Conservation (phyloP, 305 asterid genomes). For the Fraxinus albicans region DNA sequence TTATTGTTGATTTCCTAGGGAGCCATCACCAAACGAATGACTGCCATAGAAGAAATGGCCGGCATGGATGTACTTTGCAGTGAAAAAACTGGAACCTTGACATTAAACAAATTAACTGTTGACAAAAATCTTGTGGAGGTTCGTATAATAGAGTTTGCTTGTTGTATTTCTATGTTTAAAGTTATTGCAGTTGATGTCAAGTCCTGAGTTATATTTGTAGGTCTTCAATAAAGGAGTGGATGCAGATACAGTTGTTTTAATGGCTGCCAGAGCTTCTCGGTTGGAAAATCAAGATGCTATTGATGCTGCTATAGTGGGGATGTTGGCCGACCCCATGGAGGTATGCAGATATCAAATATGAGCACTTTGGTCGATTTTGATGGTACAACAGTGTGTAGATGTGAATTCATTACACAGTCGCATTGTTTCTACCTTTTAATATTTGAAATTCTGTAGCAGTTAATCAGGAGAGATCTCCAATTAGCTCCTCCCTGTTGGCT, state of each 20-base stretch:
- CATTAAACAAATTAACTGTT: slow-evolving; percentile 71
- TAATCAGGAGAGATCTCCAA: background rate
- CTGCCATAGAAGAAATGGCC: slow-evolving; percentile 91
- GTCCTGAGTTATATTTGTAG: slow-evolving; percentile 27
- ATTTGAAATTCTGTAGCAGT: background rate
- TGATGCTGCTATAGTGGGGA: slow-evolving; percentile 79
- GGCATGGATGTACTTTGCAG: slow-evolving; percentile 95
- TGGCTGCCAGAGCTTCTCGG: slow-evolving; percentile 87
- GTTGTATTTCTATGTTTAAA: background rate
- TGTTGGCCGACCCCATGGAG: slow-evolving; percentile 82
- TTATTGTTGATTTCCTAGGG: slow-evolving; percentile 46
- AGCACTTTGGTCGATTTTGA: background rate
- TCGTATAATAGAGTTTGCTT: slow-evolving; percentile 4
- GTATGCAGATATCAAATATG: slow-evolving; percentile 27
- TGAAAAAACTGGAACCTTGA: slow-evolving; percentile 86
- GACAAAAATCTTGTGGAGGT: slow-evolving; percentile 76
- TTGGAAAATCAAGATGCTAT: slow-evolving; percentile 89
- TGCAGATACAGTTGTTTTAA: slow-evolving; percentile 61
- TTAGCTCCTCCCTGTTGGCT: slow-evolving; percentile 10
- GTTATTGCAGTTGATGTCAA: slow-evolving; percentile 6
- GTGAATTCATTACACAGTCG: background rate
- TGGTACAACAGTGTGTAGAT: background rate
- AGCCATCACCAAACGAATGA: slow-evolving; percentile 83
- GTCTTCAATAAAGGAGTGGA: slow-evolving; percentile 66
- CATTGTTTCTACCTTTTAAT: background rate